phyloP scores from a whole-genome alignment of 805 yeast genomes.

The Yarrowia yakushimensis region DNA sequence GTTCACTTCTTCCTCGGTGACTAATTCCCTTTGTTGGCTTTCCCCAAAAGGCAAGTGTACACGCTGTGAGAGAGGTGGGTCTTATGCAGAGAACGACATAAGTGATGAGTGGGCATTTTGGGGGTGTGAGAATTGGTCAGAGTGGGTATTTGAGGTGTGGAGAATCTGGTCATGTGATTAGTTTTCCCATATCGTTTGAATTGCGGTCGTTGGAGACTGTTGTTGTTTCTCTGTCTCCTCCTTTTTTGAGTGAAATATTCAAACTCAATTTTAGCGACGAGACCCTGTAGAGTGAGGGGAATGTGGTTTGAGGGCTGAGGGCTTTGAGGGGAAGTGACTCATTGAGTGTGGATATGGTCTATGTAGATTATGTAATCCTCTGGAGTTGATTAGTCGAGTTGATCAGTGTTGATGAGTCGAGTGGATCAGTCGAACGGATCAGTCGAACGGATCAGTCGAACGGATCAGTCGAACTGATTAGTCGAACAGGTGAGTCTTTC shows the following conservation, averaged over 20 bases:
- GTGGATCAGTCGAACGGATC: no score
- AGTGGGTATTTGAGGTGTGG: not conserved
- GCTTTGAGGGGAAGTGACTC: not conserved
- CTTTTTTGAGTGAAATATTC: not conserved
- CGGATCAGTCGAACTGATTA: no score
- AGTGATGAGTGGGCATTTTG: not conserved
- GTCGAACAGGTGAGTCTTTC: no score
- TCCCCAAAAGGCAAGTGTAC: slow-evolving; percentile 13
- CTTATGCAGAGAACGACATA: not conserved
- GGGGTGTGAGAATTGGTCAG: no score
- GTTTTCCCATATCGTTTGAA: not conserved
- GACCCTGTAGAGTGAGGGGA: no score
- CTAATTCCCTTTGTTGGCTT: not conserved
- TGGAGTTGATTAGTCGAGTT: no score
- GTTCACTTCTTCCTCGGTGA: not conserved
- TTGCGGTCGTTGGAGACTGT: not conserved
- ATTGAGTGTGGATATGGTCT: not conserved
- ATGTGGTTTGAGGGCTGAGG: no score
- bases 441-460: no score
- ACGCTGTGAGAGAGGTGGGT: not conserved
- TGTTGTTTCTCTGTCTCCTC: not conserved
- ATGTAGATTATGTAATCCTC: no score
- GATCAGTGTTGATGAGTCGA: no score
- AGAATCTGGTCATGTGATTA: not conserved
- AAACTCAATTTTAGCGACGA: not conserved